Evolutionary conservation across 2,329 filamentous ascomycete species (phyloP).

Genomic region (Colletotrichum sp.): DNA sequence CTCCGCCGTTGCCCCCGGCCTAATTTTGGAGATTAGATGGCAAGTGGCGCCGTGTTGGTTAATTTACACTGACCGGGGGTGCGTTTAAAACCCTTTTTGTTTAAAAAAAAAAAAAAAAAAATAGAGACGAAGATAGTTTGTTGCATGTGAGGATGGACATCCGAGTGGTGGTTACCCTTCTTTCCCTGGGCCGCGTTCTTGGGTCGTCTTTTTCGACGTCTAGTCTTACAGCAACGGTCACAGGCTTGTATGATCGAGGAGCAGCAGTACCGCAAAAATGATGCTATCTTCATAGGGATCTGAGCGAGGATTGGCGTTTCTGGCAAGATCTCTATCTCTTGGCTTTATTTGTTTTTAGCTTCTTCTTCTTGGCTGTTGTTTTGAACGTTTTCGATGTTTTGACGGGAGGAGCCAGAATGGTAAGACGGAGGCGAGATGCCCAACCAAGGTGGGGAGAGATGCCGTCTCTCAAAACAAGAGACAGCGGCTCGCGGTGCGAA

Average conservation of each 20-base stretch:
- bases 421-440: not conserved
- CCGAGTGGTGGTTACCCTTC: not conserved
- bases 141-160: not conserved
- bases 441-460: not conserved
- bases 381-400: not conserved
- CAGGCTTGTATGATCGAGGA: constrained; percentile 11
- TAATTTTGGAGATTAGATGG: no score
- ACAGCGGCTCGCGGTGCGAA: not conserved
- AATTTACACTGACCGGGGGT: no score
- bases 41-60: no score
- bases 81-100: no score
- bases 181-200: not conserved
- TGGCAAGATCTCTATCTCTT: not conserved
- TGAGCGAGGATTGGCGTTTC: not conserved
- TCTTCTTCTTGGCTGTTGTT: not conserved
- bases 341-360: not conserved
- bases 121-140: not conserved
- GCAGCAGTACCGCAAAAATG: not conserved
- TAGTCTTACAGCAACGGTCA: not conserved
- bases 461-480: not conserved
- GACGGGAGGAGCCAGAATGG: not conserved
- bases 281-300: not conserved
- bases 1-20: no score
- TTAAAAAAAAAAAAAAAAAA: no score
- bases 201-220: not conserved